These are phyloP conservation scores for Solanum gracilifrons DNA, from an alignment of 257 asterid genomes.

Conservation along the genomic window DNA sequence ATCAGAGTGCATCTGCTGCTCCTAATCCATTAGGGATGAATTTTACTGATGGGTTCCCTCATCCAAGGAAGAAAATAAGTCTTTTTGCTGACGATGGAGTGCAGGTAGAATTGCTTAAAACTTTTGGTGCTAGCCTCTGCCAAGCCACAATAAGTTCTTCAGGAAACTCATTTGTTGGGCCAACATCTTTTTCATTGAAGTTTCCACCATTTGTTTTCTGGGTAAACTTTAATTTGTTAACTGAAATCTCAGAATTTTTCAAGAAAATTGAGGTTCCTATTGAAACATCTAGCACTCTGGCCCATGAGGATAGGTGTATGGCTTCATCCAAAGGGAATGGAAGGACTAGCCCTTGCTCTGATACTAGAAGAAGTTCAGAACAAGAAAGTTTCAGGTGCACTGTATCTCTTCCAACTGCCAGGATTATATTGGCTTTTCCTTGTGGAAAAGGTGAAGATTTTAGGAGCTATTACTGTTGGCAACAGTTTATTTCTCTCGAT, in stretches of 20 bases:
- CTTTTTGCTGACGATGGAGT: slow-evolving; percentile 23
- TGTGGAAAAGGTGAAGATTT: slow-evolving; percentile 18
- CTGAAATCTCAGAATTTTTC: slow-evolving; percentile 28
- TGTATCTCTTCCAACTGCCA: slow-evolving; percentile 58
- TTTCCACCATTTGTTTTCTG: slow-evolving; percentile 70
- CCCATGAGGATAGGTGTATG: slow-evolving; percentile 11
- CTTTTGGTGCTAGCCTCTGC: slow-evolving; percentile 49
- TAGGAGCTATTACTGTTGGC: slow-evolving; percentile 46
- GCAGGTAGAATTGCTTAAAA: slow-evolving; percentile 59
- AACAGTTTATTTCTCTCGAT: slow-evolving; percentile 71
- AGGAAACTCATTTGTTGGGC: slow-evolving; percentile 39
- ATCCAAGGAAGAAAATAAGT: slow-evolving; percentile 18
- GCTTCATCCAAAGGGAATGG: slow-evolving; percentile 19
- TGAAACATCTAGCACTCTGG: slow-evolving; percentile 18
- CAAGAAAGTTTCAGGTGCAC: slow-evolving; percentile 37
- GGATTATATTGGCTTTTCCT: slow-evolving; percentile 74
- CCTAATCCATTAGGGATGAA: slow-evolving; percentile 24
- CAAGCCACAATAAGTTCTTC: slow-evolving; percentile 45
- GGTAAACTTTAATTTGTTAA: slow-evolving; percentile 52
- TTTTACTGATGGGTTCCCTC: slow-evolving; percentile 25
- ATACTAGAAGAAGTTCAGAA: slow-evolving; percentile 15
- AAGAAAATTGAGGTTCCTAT: slow-evolving; percentile 32
- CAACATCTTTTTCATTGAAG: slow-evolving; percentile 54
- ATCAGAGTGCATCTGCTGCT: slow-evolving; percentile 10
- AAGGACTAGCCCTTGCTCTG: slow-evolving; percentile 19